These are phyloP conservation scores for Herpetospermum pedunculosum DNA, from an alignment of 306 rosid species.

Conservation along the genomic window DNA sequence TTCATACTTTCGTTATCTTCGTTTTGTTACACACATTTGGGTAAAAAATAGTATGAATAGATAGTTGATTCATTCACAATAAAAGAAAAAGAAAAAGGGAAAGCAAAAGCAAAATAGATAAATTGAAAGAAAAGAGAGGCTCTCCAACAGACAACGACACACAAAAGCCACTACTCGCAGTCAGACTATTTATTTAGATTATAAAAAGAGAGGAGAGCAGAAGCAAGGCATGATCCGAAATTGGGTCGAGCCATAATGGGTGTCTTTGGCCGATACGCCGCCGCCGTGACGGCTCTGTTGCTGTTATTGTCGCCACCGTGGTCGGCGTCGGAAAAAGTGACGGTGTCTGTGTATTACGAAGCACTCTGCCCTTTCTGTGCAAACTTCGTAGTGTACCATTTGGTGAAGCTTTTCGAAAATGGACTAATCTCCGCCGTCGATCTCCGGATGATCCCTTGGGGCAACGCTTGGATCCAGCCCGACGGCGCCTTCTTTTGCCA, in stretches of 20 bases:
- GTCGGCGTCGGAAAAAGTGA: constrained; percentile 25
- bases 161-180: too few species aligned
- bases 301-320: background rate
- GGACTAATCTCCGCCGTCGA: constrained; percentile 53
- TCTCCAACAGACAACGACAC: too few species aligned
- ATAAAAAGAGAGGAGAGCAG: background rate
- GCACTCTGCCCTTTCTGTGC: constrained; percentile 76
- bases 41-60: too few species aligned
- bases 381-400: constrained; percentile 61
- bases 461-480: constrained; percentile 53
- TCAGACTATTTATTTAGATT: too few species aligned
- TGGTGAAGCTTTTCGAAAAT: constrained; percentile 52
- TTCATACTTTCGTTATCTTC: too few species aligned
- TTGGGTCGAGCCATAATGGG: background rate
- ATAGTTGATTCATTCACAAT: too few species aligned
- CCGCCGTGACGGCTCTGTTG: background rate
- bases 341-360: constrained; percentile 65
- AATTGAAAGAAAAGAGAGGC: too few species aligned
- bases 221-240: background rate
- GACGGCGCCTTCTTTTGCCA: constrained; percentile 50
- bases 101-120: too few species aligned
- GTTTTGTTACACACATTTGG: too few species aligned
- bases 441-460: constrained; percentile 87
- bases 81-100: too few species aligned
- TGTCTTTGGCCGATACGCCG: background rate